phyloP scores from a whole-genome alignment of 306 rosid genomes.

The Begonia peltatifolia region DNA sequence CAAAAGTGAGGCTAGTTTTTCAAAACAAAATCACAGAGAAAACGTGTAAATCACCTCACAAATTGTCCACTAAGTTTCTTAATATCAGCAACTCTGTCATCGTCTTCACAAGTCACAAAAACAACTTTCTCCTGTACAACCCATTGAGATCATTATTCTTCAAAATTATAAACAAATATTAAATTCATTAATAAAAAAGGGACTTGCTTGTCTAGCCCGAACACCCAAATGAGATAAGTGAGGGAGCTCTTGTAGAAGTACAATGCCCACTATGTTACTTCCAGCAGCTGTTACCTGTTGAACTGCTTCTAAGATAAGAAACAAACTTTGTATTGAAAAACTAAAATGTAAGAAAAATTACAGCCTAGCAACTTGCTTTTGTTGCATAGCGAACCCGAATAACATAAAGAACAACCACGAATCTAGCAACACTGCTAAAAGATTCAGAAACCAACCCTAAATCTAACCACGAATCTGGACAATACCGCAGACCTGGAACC shows the following conservation, averaged over 20 bases:
- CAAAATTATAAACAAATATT: constrained; percentile 5
- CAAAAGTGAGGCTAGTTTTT: background rate
- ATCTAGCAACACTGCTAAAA: too few relatives aligned
- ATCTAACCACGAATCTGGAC: too few relatives aligned
- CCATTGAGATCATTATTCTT: constrained; percentile 10
- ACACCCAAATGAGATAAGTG: constrained; percentile 99
- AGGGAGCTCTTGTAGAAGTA: constrained; percentile 91
- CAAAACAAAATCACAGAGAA: constrained; percentile 1
- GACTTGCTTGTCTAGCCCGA: constrained; percentile 86
- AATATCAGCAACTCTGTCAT: constrained; percentile 46
- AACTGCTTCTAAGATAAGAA: background rate
- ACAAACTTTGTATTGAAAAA: too few relatives aligned
- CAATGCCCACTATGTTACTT: constrained; percentile 66
- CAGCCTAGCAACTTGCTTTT: too few relatives aligned
- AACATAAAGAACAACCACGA: too few relatives aligned
- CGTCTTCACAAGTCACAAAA: constrained; percentile 89
- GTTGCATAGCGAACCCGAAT: too few relatives aligned
- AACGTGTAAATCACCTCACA: constrained; percentile 38
- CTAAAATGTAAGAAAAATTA: too few relatives aligned
- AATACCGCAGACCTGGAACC: too few relatives aligned
- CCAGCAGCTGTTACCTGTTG: constrained; percentile 89
- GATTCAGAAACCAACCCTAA: too few relatives aligned
- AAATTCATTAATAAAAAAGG: constrained; percentile 9
- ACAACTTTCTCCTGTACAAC: constrained; percentile 78
- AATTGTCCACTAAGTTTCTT: constrained; percentile 38